Conservation (phyloP, 148 eudicot genomes). For the Chenopodium album region DNA sequence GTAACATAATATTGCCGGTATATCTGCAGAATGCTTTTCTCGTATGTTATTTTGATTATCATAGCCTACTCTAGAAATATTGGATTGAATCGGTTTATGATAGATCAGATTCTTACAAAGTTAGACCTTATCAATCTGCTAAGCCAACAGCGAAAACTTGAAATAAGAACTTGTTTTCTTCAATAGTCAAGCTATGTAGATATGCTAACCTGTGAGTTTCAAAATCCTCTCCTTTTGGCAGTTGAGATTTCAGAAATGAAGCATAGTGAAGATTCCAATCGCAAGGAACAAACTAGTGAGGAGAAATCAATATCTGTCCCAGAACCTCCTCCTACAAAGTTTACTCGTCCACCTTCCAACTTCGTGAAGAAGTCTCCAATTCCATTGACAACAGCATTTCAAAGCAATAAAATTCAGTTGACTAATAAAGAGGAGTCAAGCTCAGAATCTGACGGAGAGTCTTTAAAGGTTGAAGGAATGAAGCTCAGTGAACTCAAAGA, state of each 20-base stretch:
- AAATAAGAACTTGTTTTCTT: not conserved
- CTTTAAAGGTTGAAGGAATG: conserved; percentile 36
- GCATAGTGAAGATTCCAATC: not conserved
- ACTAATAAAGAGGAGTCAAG: conserved; percentile 9
- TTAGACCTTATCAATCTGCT: not conserved
- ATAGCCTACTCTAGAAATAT: not conserved
- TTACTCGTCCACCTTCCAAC: conserved; percentile 46
- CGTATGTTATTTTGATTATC: too few relatives aligned
- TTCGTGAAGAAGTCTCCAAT: conserved; percentile 67
- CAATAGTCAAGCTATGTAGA: not conserved
- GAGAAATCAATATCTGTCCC: conserved; percentile 22
- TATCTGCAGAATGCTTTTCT: not conserved
- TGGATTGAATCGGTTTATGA: not conserved
- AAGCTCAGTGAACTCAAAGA: conserved; percentile 57
- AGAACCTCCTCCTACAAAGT: conserved; percentile 18
- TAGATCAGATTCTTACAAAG: not conserved
- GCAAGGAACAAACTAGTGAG: conserved; percentile 20
- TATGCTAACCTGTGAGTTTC: not conserved
- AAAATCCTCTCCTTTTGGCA: not conserved
- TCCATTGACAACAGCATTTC: conserved; percentile 27
- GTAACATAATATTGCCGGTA: not conserved
- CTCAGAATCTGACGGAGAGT: conserved; percentile 7
- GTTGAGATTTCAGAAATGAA: not conserved
- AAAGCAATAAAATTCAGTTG: conserved; percentile 17
- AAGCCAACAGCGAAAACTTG: not conserved